These are phyloP conservation scores for Globisporangium orthogonon DNA, from an alignment of 352 stramenopile genomes.

Conservation along the genomic window DNA sequence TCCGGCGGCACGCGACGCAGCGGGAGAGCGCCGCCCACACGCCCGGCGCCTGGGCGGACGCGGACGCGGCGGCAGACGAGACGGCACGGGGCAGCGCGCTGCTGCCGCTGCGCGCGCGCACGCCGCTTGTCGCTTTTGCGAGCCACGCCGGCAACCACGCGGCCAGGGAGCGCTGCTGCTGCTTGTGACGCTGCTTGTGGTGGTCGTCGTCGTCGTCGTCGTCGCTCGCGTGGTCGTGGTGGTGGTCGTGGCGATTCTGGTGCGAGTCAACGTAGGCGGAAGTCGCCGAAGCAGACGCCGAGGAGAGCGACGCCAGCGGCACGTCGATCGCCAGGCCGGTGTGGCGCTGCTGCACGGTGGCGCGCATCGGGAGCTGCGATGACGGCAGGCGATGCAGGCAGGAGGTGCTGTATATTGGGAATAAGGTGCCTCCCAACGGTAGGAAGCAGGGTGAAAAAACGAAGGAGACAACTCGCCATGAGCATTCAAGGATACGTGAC, in stretches of 20 bases:
- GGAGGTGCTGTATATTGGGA: too few species aligned
- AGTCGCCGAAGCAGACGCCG: not conserved
- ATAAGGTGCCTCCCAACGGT: not conserved
- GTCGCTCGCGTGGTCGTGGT: not conserved
- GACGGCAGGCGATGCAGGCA: too few species aligned
- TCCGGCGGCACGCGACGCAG: not conserved
- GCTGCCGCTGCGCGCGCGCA: not conserved
- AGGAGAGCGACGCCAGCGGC: not conserved
- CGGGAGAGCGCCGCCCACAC: not conserved
- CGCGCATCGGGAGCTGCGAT: not conserved
- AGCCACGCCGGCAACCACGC: constrained; percentile 1
- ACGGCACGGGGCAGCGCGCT: not conserved
- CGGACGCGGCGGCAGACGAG: too few species aligned
- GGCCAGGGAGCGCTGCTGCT: not conserved
- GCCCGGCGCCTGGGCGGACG: too few species aligned
- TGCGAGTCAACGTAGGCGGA: not conserved
- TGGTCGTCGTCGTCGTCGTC: not conserved
- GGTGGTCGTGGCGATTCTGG: not conserved
- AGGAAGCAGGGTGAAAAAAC: too few species aligned
- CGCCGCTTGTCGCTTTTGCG: not conserved
- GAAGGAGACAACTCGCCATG: too few species aligned
- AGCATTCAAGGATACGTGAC: too few species aligned
- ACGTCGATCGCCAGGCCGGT: constrained; percentile 5
- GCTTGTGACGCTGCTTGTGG: not conserved
- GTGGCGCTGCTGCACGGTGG: constrained; percentile 1